Conservation (phyloP, 2,329 filamentous ascomycete genomes). For the Trichoderma hamatum region DNA sequence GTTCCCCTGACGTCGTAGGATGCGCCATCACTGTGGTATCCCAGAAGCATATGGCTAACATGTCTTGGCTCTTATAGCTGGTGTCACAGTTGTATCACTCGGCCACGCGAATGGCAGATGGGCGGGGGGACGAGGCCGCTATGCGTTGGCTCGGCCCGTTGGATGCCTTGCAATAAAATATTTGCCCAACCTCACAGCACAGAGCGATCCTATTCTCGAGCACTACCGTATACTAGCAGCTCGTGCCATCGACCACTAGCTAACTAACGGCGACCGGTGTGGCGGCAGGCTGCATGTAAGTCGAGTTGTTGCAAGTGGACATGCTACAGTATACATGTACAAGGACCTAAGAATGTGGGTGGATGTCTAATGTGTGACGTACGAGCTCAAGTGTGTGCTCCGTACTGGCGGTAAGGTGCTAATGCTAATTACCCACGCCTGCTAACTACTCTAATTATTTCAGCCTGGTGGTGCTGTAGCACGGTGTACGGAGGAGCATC, state of each 20-base stretch:
- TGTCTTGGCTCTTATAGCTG: neutral
- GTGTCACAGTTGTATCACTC: constrained; percentile 17
- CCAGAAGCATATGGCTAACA: neutral
- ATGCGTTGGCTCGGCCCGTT: constrained; percentile 25
- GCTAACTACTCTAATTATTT: neutral
- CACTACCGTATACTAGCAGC: neutral
- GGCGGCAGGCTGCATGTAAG: constrained; percentile 19
- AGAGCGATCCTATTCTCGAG: neutral
- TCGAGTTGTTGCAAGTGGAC: neutral
- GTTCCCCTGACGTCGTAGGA: constrained; percentile 2
- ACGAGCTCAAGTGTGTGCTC: neutral
- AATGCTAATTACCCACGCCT: neutral
- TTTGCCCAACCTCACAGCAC: constrained; percentile 14
- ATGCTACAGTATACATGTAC: neutral
- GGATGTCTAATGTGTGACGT: constrained; percentile 5
- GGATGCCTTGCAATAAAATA: constrained; percentile 21
- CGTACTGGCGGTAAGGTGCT: neutral
- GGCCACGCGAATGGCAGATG: constrained; percentile 13
- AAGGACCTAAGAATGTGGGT: neutral
- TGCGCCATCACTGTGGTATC: neutral
- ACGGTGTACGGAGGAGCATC: neutral
- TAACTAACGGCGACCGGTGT: constrained; percentile 14
- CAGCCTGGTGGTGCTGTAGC: neutral
- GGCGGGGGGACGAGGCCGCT: constrained; percentile 16
- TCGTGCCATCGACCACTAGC: neutral